Base-by-base conservation (phyloP, 2,329 filamentous ascomycete species). In the Cadophora sp. region DNA sequence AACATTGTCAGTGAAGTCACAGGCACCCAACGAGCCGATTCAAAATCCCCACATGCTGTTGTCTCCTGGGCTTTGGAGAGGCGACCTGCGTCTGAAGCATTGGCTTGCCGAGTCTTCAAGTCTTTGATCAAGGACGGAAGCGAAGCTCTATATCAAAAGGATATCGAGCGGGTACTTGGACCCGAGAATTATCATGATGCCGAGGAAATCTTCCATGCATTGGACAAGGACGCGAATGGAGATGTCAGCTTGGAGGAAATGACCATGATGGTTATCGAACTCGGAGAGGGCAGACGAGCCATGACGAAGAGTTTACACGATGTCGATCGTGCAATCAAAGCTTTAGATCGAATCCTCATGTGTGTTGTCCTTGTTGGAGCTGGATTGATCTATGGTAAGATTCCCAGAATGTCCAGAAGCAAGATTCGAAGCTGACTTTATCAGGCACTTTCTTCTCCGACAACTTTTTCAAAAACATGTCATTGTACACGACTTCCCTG, bases 231-330 rank as follows among this genome's bases (percentile, higher is more conserved):
- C 79, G 87, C 87, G 69, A 99, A 99, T 75, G 95, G 95, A 50
- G 95, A 98, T 77, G 93, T 99, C 78, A 95, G 91, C 78, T 84
- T 98, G 61, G 94, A 98, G 33, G 96, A 99, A 81, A 97, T 97
- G 74, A 74, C 74, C 20, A 94, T 77, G 76, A 94, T 94, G 72
- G 86, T 97, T 22, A 88, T 91, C 22, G 93, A 97, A 68, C 90
- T 96, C 70, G 91, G 92, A 63, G 90, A 91, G 69, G 92, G 95
- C 78, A 88, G 95, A 76, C 96, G 97, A 81, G 89, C 94, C 2
- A 94, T 98, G 73, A 87, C 89, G 45, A 92, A 91, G 78, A 97
- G 94, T 80, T 96, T 98, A 93, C 94, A 97, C 81, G 96, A 99
- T 79, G 96, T 99, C 71, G 93, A 96, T 73, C 93, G 97, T 79